phyloP scores from a whole-genome alignment of 2,329 filamentous ascomycete species.

The Proliferodiscus dingleyae region DNA sequence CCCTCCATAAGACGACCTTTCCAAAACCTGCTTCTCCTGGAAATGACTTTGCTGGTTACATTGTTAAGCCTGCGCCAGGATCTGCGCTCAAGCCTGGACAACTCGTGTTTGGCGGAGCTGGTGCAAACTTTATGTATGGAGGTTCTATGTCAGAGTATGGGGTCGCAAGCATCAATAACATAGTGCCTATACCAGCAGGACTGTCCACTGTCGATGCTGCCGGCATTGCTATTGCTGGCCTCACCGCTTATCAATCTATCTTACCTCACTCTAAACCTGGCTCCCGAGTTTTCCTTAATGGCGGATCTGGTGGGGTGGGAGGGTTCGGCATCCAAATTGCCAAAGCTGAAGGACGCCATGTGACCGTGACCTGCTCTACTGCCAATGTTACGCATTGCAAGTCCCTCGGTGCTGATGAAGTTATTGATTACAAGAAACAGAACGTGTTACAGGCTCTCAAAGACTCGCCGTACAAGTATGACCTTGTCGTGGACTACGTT shows the following conservation, averaged over 20 bases:
- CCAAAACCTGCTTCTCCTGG: slow-evolving; percentile 41
- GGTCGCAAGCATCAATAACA: neutral
- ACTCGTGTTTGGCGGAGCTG: slow-evolving; percentile 38
- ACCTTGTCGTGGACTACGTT: slow-evolving; percentile 24
- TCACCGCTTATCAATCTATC: slow-evolving; percentile 38
- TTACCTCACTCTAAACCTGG: slow-evolving; percentile 42
- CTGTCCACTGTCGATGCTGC: slow-evolving; percentile 37
- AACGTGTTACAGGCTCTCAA: slow-evolving; percentile 15
- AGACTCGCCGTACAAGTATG: slow-evolving; percentile 14
- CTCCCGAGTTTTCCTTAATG: slow-evolving; percentile 58
- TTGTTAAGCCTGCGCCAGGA: slow-evolving; percentile 24
- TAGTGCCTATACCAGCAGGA: slow-evolving; percentile 32
- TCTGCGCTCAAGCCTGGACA: slow-evolving; percentile 33
- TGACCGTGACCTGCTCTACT: slow-evolving; percentile 53
- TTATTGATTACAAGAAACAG: slow-evolving; percentile 13
- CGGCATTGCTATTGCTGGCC: slow-evolving; percentile 35
- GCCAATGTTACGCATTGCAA: slow-evolving; percentile 52
- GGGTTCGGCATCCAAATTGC: slow-evolving; percentile 58
- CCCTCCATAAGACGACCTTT: slow-evolving; percentile 36
- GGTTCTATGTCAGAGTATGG: slow-evolving; percentile 24
- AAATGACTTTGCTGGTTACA: slow-evolving; percentile 36
- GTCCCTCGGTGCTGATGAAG: slow-evolving; percentile 45
- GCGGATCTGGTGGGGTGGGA: slow-evolving; percentile 59
- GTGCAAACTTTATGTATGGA: slow-evolving; percentile 11
- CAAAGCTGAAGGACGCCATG: slow-evolving; percentile 53